phyloP scores from a whole-genome alignment of 306 rosid species.

The Prunus mongolica region DNA sequence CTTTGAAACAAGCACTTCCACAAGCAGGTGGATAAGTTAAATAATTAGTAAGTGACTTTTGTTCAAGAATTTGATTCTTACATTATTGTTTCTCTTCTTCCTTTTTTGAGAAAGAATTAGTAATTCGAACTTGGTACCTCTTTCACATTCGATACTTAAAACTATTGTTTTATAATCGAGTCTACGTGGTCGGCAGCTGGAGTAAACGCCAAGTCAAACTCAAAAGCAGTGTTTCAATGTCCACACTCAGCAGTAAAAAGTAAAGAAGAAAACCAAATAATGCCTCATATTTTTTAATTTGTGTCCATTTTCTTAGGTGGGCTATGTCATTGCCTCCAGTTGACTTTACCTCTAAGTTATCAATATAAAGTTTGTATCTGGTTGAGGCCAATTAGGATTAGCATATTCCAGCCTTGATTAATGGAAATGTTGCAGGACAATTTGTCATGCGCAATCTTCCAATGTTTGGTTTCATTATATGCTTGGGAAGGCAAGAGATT shows the following conservation, averaged over 20 bases:
- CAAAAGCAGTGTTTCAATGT: too few species aligned
- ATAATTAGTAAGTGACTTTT: neutral
- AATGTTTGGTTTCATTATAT: neutral
- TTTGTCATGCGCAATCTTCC: slow-evolving; percentile 7
- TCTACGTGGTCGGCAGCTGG: neutral
- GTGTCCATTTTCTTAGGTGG: neutral
- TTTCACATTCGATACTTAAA: neutral
- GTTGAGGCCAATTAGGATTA: slow-evolving; percentile 18
- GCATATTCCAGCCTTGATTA: slow-evolving; percentile 56
- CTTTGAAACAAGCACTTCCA: too few species aligned
- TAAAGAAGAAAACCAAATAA: neutral
- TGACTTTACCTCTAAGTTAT: slow-evolving; percentile 4
- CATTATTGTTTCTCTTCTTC: neutral
- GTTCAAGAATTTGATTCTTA: neutral
- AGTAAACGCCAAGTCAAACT: neutral
- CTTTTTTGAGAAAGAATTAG: neutral
- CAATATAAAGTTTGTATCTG: neutral
- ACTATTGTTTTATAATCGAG: neutral
- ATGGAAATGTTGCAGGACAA: slow-evolving; percentile 20
- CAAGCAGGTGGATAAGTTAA: too few species aligned
- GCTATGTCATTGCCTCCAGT: slow-evolving; percentile 10
- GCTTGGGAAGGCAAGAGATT: neutral
- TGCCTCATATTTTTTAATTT: too few species aligned
- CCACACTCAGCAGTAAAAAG: too few species aligned
- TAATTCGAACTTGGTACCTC: neutral